These are phyloP conservation scores for Moringa oleifera DNA, from an alignment of 345 rosid species.

Conservation along the genomic window DNA sequence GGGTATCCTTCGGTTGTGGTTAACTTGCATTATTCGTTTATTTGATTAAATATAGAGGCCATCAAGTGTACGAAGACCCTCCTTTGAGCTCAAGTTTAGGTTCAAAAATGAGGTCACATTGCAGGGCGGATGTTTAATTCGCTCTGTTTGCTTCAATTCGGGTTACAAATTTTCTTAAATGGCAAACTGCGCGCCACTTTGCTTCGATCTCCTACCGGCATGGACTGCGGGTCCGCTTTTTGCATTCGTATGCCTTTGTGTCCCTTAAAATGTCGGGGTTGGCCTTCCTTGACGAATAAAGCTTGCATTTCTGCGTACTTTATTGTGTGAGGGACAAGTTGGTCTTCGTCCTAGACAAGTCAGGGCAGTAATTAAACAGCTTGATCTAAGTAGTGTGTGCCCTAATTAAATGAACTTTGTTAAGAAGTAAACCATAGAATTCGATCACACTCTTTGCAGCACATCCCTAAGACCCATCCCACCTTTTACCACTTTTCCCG, in stretches of 20 bases:
- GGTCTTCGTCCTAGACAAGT: too few relatives aligned
- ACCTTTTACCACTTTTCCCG: conserved; percentile 40
- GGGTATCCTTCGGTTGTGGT: neutral
- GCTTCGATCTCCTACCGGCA: too few relatives aligned
- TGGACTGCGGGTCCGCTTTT: too few relatives aligned
- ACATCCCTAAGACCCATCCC: conserved; percentile 21
- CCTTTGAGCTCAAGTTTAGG: conserved; percentile 14
- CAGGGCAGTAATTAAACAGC: too few relatives aligned
- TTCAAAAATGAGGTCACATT: neutral
- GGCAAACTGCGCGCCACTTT: too few relatives aligned
- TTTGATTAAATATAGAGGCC: neutral
- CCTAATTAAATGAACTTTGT: neutral
- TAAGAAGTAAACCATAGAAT: conserved; percentile 18
- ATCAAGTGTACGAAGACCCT: conserved; percentile 3
- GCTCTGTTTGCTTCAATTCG: conserved; percentile 2
- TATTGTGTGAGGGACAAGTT: too few relatives aligned
- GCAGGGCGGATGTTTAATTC: neutral
- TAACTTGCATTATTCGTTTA: conserved; percentile 8
- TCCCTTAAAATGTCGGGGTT: too few relatives aligned
- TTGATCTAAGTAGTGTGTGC: neutral
- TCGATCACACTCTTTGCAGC: conserved; percentile 30
- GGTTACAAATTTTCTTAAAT: conserved; percentile 6
- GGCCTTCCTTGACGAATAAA: too few relatives aligned
- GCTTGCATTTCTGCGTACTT: too few relatives aligned
- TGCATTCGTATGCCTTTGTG: too few relatives aligned